A percentile compares a stretch with the other conserved stretches of the same genome.
Conservation (phyloP, 2,329 filamentous ascomycete genomes). For the Microthyrium microscopicum region DNA sequence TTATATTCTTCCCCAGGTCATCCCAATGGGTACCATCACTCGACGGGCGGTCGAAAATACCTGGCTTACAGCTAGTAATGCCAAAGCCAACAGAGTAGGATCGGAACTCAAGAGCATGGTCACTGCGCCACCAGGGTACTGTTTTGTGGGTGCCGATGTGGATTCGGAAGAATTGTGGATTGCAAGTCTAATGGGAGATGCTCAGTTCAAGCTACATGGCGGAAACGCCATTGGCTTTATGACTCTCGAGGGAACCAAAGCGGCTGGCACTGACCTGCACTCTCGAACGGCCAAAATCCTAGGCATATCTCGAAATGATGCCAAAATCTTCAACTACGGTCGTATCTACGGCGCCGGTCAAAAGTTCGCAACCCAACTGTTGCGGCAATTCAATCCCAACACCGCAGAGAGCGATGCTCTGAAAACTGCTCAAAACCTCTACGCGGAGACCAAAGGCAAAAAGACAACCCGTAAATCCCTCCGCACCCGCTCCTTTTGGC, state of each 20-base stretch:
- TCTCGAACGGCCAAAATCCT: conserved; percentile 84
- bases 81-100: conserved; percentile 87
- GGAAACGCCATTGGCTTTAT: conserved; percentile 98
- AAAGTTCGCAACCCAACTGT: conserved; percentile 76
- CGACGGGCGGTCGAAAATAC: conserved; percentile 91
- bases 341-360: conserved; percentile 96
- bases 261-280: conserved; percentile 83
- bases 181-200: conserved; percentile 83
- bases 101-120: conserved; percentile 97
- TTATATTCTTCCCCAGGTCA: conserved; percentile 86
- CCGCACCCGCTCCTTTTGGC: conserved; percentile 70
- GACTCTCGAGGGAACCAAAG: conserved; percentile 93
- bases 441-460: conserved; percentile 75
- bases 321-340: conserved; percentile 97
- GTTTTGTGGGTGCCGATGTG: conserved; percentile 91
- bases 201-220: conserved; percentile 85
- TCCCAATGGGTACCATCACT: conserved; percentile 97
- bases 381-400: conserved; percentile 82
- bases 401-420: conserved; percentile 66
- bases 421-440: conserved; percentile 61
- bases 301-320: conserved; percentile 85
- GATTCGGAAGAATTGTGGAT: conserved; percentile 98
- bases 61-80: conserved; percentile 95
- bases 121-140: conserved; percentile 74
- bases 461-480: conserved; percentile 63